A percentile compares a stretch with the other conserved stretches of the same genome.
phyloP scores from a whole-genome alignment of 2,329 filamentous ascomycete genomes.

The Grosmannia huntii region DNA sequence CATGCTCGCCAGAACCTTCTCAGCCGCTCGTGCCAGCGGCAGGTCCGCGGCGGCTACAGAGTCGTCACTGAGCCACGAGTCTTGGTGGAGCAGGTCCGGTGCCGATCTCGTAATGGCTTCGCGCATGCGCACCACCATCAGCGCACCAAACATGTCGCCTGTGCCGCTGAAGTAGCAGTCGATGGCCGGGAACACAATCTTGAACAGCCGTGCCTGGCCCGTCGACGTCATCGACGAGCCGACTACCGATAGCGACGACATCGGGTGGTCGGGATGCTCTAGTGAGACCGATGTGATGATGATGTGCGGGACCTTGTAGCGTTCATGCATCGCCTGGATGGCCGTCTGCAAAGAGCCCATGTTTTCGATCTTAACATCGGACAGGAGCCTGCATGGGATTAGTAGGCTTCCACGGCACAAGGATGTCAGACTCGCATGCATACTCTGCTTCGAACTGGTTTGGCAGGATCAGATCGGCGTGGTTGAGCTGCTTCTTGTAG shows the following conservation, averaged over 20 bases:
- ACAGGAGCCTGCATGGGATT: slow-evolving; percentile 50
- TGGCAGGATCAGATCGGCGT: slow-evolving; percentile 84
- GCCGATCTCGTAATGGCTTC: slow-evolving; percentile 50
- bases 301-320: slow-evolving; percentile 70
- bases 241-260: slow-evolving; percentile 52
- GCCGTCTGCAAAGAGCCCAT: slow-evolving; percentile 60
- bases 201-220: slow-evolving; percentile 68
- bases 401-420: background rate
- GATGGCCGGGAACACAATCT: slow-evolving; percentile 72
- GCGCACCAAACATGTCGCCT: slow-evolving; percentile 94
- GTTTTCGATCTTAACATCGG: slow-evolving; percentile 70
- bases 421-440: background rate
- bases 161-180: slow-evolving; percentile 95
- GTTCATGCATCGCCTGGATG: slow-evolving; percentile 63
- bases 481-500: slow-evolving; percentile 65
- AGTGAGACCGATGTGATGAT: slow-evolving; percentile 84
- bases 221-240: slow-evolving; percentile 58
- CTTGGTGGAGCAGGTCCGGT: slow-evolving; percentile 30
- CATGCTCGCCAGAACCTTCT: slow-evolving; percentile 88
- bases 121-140: slow-evolving; percentile 76
- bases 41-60: slow-evolving; percentile 54
- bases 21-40: slow-evolving; percentile 69
- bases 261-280: slow-evolving; percentile 35
- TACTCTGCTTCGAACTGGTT: slow-evolving; percentile 98
- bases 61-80: slow-evolving; percentile 69